These are phyloP conservation scores for Conticribra guillardii DNA, from an alignment of 108 stramenopile genomes.

Conservation along the genomic window DNA sequence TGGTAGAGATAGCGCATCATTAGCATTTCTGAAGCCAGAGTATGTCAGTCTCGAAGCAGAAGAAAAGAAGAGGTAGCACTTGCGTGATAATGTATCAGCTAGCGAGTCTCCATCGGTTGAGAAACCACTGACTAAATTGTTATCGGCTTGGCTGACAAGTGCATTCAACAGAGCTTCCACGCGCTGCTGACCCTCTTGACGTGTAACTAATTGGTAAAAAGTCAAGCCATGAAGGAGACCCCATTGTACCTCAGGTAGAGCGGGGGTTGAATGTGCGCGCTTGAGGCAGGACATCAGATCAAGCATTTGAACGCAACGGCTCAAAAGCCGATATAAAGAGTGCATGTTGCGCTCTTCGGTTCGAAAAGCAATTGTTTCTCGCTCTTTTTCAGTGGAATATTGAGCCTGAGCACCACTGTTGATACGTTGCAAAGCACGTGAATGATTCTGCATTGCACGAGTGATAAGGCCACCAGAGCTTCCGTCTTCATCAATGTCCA, in stretches of 20 bases:
- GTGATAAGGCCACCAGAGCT: slow-evolving; percentile 52
- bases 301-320: slow-evolving; percentile 77
- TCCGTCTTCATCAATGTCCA: slow-evolving; percentile 64
- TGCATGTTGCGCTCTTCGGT: slow-evolving; percentile 90
- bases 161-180: slow-evolving; percentile 77
- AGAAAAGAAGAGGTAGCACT: slow-evolving; percentile 91
- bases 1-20: slow-evolving; percentile 60
- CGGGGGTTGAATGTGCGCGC: slow-evolving; percentile 65
- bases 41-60: slow-evolving; percentile 79
- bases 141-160: slow-evolving; percentile 62
- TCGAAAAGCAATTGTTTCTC: slow-evolving; percentile 48
- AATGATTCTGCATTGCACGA: slow-evolving; percentile 65
- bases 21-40: slow-evolving; percentile 75
- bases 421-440: slow-evolving; percentile 23
- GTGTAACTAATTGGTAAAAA: slow-evolving; percentile 67
- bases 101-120: slow-evolving; percentile 70
- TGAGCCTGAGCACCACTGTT: slow-evolving; percentile 20
- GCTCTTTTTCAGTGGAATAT: slow-evolving; percentile 48
- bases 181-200: slow-evolving; percentile 73
- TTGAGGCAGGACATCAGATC: slow-evolving; percentile 67
- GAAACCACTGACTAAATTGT: slow-evolving; percentile 28
- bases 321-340: slow-evolving; percentile 75
- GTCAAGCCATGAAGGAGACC: slow-evolving; percentile 84
- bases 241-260: slow-evolving; percentile 84
- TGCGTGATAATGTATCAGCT: slow-evolving; percentile 60